Conservation (phyloP, 1,284 basidiomycete species). For the Austroboletus novae-zelandiae region DNA sequence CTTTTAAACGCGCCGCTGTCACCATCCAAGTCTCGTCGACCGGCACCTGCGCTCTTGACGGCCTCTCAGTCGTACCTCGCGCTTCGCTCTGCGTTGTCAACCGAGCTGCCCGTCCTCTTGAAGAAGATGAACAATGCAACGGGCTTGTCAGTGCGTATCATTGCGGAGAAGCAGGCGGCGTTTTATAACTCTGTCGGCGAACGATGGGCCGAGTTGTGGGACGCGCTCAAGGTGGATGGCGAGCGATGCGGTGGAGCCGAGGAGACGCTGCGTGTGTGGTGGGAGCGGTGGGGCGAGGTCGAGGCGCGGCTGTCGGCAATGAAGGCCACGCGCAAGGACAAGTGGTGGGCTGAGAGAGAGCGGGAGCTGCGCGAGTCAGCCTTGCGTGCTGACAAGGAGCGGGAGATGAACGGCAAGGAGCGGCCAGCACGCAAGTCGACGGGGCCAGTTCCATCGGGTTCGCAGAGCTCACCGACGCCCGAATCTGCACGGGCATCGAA, state of each 20-base stretch:
- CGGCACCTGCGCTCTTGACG: constrained; percentile 59
- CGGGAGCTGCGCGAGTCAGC: constrained; percentile 28
- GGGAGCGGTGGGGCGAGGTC: constrained; percentile 59
- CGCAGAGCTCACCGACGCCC: no score
- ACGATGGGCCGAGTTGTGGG: constrained; percentile 75
- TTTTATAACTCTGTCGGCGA: constrained; percentile 60
- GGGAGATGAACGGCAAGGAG: constrained; percentile 17
- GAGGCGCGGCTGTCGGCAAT: constrained; percentile 48
- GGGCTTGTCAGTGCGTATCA: constrained; percentile 44
- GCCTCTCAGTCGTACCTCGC: constrained; percentile 74
- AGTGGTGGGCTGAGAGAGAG: constrained; percentile 32
- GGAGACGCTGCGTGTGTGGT: constrained; percentile 71
- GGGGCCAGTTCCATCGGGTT: neutral
- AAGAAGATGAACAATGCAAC: constrained; percentile 56
- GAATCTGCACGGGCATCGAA: no score
- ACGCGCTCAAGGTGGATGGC: constrained; percentile 70
- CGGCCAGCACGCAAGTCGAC: constrained; percentile 13
- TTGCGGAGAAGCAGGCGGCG: constrained; percentile 53
- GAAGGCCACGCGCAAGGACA: constrained; percentile 38
- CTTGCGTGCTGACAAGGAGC: constrained; percentile 16
- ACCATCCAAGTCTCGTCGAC: constrained; percentile 51
- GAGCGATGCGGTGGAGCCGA: constrained; percentile 63
- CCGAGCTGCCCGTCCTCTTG: constrained; percentile 68
- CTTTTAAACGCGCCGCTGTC: constrained; percentile 61
- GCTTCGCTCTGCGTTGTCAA: constrained; percentile 62